phyloP scores from a whole-genome alignment of 2,329 filamentous ascomycete genomes.

The Ophiosphaerella narmari region DNA sequence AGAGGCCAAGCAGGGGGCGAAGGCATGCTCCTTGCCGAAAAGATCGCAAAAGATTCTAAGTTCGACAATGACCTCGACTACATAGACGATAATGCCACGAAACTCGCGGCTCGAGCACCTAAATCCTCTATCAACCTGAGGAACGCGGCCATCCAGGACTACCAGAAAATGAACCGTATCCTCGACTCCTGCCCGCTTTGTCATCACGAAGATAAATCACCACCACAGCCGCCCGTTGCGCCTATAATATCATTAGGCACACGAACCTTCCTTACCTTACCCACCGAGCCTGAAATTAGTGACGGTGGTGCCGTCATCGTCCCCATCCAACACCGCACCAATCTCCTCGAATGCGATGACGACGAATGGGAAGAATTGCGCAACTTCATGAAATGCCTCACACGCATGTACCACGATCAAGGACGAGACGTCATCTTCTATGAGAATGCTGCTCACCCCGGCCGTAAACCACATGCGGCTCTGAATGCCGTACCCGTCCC shows the following conservation, averaged over 20 bases:
- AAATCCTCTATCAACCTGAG: slow-evolving; percentile 87
- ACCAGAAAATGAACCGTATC: slow-evolving; percentile 84
- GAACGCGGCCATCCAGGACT: slow-evolving; percentile 84
- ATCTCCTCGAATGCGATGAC: slow-evolving; percentile 96
- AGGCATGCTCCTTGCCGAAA: slow-evolving; percentile 80
- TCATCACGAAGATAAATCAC: slow-evolving; percentile 81
- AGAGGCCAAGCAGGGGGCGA: slow-evolving; percentile 78
- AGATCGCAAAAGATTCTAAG: slow-evolving; percentile 89
- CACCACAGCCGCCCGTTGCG: slow-evolving; percentile 71
- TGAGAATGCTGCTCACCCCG: slow-evolving; percentile 87
- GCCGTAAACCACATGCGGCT: slow-evolving; percentile 79
- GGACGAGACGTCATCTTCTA: slow-evolving; percentile 95
- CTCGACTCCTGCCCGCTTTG: slow-evolving; percentile 89
- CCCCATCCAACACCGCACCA: slow-evolving; percentile 82
- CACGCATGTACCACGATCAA: slow-evolving; percentile 90
- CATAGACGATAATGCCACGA: slow-evolving; percentile 93
- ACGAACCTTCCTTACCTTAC: slow-evolving; percentile 82
- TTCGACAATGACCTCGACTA: slow-evolving; percentile 94
- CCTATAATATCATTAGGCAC: slow-evolving; percentile 86
- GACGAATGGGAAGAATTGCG: slow-evolving; percentile 99
- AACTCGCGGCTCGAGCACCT: slow-evolving; percentile 83
- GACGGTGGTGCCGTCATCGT: slow-evolving; percentile 86
- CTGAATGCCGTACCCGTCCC: slow-evolving; percentile 87
- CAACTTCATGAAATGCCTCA: slow-evolving; percentile 98
- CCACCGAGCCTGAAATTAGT: slow-evolving; percentile 85